Evolutionary conservation across 2,329 filamentous ascomycete genomes (phyloP).

Genomic region (Elsinoe arachidis): DNA sequence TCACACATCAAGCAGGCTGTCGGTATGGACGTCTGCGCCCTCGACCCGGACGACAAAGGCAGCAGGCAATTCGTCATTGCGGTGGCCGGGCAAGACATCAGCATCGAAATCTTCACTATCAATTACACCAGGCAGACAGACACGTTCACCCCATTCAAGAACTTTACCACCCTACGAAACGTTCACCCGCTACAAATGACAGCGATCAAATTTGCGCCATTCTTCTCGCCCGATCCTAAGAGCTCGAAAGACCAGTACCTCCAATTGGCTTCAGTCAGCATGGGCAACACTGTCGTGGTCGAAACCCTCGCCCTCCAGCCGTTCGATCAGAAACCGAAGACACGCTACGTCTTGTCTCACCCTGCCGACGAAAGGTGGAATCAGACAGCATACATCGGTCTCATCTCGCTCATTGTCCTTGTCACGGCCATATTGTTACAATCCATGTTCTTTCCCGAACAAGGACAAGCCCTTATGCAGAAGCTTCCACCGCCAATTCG

Average conservation of each 20-base stretch:
- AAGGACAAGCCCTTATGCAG: constrained; percentile 46
- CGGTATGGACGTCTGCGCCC: constrained; percentile 65
- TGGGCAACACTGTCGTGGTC: constrained; percentile 70
- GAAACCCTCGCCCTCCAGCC: constrained; percentile 64
- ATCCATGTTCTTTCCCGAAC: constrained; percentile 49
- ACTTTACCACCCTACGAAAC: constrained; percentile 44
- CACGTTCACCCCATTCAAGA: constrained; percentile 40
- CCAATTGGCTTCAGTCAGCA: constrained; percentile 71
- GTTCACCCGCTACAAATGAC: constrained; percentile 54
- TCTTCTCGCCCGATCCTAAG: constrained; percentile 31
- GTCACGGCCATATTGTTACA: constrained; percentile 56
- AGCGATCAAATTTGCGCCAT: constrained; percentile 40
- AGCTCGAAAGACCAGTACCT: constrained; percentile 45
- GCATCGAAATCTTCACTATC: constrained; percentile 68
- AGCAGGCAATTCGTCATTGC: constrained; percentile 73
- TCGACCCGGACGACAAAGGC: constrained; percentile 50
- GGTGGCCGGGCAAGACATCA: constrained; percentile 69
- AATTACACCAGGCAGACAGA: constrained; percentile 52
- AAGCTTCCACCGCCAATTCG: constrained; percentile 20
- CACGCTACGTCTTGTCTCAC: constrained; percentile 62
- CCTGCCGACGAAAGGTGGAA: constrained; percentile 45
- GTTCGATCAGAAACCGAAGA: constrained; percentile 37
- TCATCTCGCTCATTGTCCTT: constrained; percentile 54
- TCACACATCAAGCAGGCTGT: constrained; percentile 64
- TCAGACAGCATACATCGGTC: constrained; percentile 45